Evolutionary conservation across 2,329 filamentous ascomycete species (phyloP), one percentile per base, ranked within the genome.

Genomic region (Daldinia sp.): DNA sequence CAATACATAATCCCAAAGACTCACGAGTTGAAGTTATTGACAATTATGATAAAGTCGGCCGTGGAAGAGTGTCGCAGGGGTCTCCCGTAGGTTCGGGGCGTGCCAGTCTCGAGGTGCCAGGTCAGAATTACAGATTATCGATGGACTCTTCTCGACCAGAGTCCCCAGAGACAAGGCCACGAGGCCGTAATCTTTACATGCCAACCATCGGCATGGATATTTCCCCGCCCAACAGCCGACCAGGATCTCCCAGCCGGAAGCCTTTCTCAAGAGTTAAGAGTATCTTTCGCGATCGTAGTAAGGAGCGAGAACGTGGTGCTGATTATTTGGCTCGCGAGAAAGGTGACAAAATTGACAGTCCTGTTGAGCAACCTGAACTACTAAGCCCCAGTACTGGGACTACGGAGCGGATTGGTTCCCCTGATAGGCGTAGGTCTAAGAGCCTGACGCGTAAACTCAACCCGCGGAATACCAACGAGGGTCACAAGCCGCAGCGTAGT

Each of bases 201-300:
- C 88, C 88, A 3, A 85, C 85, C 12, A 87, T 90, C 67, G 86
- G 86, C 23, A 84, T 87, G 70, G 89, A 92, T 63, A 77, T 91
- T 7, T 92, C 91, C 3, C 87, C 89, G 1, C 82, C 85, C 3
- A 83, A 83, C 6, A 93, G 90, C 74, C 86, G 91, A 26, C 84
- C 87, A 1, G 82, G 83, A 2, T 93, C 92, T 6, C 91, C 91
- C 33, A 81, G 83, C 0, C 86, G 89, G 58, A 91, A 88, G 60
- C 86, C 87, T 0, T 81, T 89, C 65, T 80, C 80, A 30, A 88
- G 84, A 73, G 85, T 88, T 61, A 88, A 85, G 74, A 82, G 81
- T 64, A 87, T 87, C 15, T 86, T 89, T 66, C 84, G 84, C 4
- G 86, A 89, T 65, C 86, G 83, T 69, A 85, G 82, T 63, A 82